phyloP scores from a whole-genome alignment of 2,329 filamentous ascomycete species.

The Alternaria alternata region DNA sequence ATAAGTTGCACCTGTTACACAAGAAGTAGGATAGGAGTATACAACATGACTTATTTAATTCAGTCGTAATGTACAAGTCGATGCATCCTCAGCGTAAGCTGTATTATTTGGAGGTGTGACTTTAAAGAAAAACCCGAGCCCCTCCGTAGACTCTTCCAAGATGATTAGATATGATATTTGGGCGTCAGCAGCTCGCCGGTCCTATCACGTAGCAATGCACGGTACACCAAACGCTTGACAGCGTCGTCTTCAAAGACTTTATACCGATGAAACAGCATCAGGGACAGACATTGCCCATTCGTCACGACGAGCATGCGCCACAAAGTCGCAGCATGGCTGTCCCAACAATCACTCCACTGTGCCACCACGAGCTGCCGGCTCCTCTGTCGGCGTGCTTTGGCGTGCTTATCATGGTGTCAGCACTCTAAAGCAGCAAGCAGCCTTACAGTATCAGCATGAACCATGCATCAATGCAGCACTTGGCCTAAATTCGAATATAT shows the following conservation, averaged over 20 bases:
- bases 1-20: too few relatives aligned
- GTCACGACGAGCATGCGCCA: slow-evolving; percentile 14
- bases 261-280: slow-evolving; percentile 3
- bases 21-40: too few relatives aligned
- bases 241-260: slow-evolving; percentile 7
- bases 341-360: slow-evolving; percentile 14
- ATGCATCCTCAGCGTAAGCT: not conserved
- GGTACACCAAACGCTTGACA: not conserved
- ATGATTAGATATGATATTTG: not conserved
- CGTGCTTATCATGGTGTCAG: slow-evolving; percentile 23
- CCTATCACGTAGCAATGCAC: not conserved
- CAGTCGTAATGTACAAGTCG: not conserved
- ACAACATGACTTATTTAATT: not conserved
- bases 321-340: slow-evolving; percentile 7
- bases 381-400: slow-evolving; percentile 32
- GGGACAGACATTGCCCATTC: not conserved
- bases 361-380: slow-evolving; percentile 13
- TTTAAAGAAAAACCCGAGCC: not conserved
- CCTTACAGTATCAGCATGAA: slow-evolving; percentile 11
- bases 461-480: slow-evolving; percentile 7
- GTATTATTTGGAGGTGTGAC: too few relatives aligned
- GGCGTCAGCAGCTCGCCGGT: not conserved
- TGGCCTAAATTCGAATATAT: slow-evolving; percentile 30
- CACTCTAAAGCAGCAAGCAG: slow-evolving; percentile 34
- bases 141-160: not conserved